Evolutionary conservation across 306 rosid genomes (phyloP), one percentile per base, ranked within the genome.

Genomic region (Quercus robur): DNA sequence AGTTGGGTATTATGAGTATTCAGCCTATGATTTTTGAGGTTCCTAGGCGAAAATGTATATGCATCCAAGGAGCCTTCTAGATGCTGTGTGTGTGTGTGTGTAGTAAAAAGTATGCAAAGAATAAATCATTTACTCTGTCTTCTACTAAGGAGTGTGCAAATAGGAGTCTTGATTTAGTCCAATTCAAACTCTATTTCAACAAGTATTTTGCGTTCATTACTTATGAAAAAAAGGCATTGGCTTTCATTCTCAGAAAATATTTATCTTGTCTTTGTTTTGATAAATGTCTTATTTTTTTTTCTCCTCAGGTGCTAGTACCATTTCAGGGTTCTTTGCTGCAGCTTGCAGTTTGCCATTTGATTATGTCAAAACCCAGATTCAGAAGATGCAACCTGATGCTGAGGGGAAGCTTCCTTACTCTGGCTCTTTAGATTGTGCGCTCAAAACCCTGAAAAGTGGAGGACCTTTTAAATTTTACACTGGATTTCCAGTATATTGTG

Each of bases 301-400:
- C 19, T 30, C 4, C 54, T 25, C 79, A 95, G 98, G 91, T 83
- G 99, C 99, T 57, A 95, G 99, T 85, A 23, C 88, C 35, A 90
- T 95, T 70, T 95, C 99, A 20, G 99, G 99, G 64, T 91, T 95
- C 68, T 93, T 93, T 0, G 99, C 99, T 46, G 83, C 99, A 6
- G 99, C 98, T 57, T 95, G 97, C 90, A 95, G 96, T 90, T 88
- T 95, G 81, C 99, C 99, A 55, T 95, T 93, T 79, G 98, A 95
- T 83, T 95, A 95, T 21, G 97, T 95, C 51, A 95, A 95, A 86
- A 95, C 99, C 66, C 99, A 95, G 79, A 93, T 93, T 73, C 99
- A 93, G 88, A 95, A 93, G 84, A 95, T 95, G 99, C 98, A 95
- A 80, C 98, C 99, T 20, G 91, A 95, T 86, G 97, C 98, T 20